Percentiles rank a stretch among this genome's conserved stretches.
phyloP scores from a whole-genome alignment of 345 rosid species.

The Citrus sp. region DNA sequence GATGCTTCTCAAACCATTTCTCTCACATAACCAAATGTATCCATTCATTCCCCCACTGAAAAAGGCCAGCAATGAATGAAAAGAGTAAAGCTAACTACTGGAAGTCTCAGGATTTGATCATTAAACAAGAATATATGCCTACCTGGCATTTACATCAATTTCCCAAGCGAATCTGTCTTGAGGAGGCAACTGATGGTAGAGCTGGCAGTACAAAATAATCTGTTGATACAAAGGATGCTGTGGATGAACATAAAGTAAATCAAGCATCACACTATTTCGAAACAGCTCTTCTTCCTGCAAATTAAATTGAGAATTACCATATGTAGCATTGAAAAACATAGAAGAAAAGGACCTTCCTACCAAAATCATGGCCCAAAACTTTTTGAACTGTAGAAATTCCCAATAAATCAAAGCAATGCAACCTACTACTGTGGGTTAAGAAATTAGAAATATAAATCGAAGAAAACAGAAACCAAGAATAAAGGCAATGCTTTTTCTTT shows the following conservation, averaged over 20 bases:
- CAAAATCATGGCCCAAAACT: neutral
- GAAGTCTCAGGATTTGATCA: slow-evolving; percentile 3
- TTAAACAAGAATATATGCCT: slow-evolving; percentile 12
- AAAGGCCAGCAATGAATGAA: slow-evolving; percentile 17
- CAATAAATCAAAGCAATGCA: neutral
- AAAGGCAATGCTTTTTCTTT: neutral
- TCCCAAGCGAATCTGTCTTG: slow-evolving; percentile 38
- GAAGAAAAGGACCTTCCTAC: neutral
- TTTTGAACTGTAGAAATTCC: neutral
- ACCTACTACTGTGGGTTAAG: neutral
- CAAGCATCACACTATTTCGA: slow-evolving; percentile 87
- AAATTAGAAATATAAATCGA: neutral
- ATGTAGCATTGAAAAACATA: neutral
- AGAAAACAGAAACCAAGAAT: no score
- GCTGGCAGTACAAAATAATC: slow-evolving; percentile 40
- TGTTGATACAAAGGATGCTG: slow-evolving; percentile 63
- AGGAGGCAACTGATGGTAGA: slow-evolving; percentile 23
- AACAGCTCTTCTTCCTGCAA: slow-evolving; percentile 70
- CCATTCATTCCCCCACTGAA: slow-evolving; percentile 96
- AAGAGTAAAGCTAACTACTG: slow-evolving; percentile 14
- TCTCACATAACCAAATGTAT: slow-evolving; percentile 59
- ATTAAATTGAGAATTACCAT: slow-evolving; percentile 7
- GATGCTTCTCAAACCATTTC: slow-evolving; percentile 44
- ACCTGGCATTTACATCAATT: slow-evolving; percentile 72
- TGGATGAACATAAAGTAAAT: slow-evolving; percentile 70